Evolutionary conservation across 2,329 filamentous ascomycete genomes (phyloP).

Genomic region (Trichophyton verrucosum): DNA sequence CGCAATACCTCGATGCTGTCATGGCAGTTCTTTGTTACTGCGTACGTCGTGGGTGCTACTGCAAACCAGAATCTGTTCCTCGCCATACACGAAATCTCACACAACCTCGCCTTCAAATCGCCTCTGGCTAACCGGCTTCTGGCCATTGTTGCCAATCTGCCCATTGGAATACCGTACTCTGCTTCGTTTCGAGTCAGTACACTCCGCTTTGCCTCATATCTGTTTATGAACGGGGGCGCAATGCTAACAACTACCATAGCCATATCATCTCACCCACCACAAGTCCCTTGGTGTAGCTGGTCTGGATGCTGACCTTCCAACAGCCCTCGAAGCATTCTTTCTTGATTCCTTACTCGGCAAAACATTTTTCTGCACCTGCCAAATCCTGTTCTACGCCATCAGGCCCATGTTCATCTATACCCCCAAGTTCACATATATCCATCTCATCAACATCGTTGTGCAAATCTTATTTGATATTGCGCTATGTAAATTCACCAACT

Average conservation of each 20-base stretch:
- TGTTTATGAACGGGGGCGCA: background rate
- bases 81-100: slow-evolving; percentile 96
- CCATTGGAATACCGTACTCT: slow-evolving; percentile 91
- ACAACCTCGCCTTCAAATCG: slow-evolving; percentile 86
- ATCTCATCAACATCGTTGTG: slow-evolving; percentile 64
- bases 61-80: slow-evolving; percentile 98
- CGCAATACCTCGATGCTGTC: slow-evolving; percentile 67
- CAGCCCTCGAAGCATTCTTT: slow-evolving; percentile 77
- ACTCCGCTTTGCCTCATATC: background rate
- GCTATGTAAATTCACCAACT: slow-evolving; percentile 50
- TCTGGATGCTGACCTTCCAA: slow-evolving; percentile 90
- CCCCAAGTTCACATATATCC: slow-evolving; percentile 73
- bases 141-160: slow-evolving; percentile 87
- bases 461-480: slow-evolving; percentile 68
- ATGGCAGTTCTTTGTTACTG: slow-evolving; percentile 71
- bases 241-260: slow-evolving; percentile 36
- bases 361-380: slow-evolving; percentile 97
- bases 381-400: slow-evolving; percentile 96
- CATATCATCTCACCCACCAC: slow-evolving; percentile 97
- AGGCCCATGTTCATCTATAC: slow-evolving; percentile 91
- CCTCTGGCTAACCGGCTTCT: slow-evolving; percentile 69
- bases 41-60: slow-evolving; percentile 85
- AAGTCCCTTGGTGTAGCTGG: slow-evolving; percentile 96
- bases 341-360: slow-evolving; percentile 90
- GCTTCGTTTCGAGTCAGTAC: slow-evolving; percentile 75